phyloP scores from a whole-genome alignment of 768 basidiomycete genomes.

The Tricholoma sp. region DNA sequence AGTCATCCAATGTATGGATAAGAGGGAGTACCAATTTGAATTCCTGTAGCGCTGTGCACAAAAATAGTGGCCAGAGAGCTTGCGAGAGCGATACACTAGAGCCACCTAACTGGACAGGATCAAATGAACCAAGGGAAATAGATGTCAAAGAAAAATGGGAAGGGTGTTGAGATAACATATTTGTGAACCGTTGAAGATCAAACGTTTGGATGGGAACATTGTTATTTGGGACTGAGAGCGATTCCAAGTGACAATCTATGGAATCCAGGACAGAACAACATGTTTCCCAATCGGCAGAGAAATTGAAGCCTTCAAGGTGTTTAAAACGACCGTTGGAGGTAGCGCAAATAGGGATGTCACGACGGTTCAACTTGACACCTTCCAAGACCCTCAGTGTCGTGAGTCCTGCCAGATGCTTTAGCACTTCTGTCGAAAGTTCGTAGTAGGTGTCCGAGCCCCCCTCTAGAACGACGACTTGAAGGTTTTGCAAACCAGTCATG shows the following conservation, averaged over 20 bases:
- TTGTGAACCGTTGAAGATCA: not conserved
- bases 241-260: not conserved
- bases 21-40: not conserved
- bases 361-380: not conserved
- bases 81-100: not conserved
- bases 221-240: not conserved
- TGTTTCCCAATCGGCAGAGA: not conserved
- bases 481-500: not conserved
- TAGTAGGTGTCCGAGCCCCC: too few species aligned
- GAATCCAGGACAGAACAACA: not conserved
- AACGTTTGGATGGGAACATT: not conserved
- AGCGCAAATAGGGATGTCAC: not conserved
- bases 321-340: not conserved
- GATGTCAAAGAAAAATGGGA: not conserved
- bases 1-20: not conserved
- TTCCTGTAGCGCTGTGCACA: not conserved
- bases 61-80: not conserved
- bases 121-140: not conserved
- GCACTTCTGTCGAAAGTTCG: not conserved
- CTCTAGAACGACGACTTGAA: not conserved
- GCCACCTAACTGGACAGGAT: not conserved
- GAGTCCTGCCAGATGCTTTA: not conserved
- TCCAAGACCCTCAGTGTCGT: not conserved
- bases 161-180: not conserved
- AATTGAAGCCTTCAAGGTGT: not conserved